phyloP scores from a whole-genome alignment of 2,329 filamentous ascomycete genomes.

The Penicillium sp. region DNA sequence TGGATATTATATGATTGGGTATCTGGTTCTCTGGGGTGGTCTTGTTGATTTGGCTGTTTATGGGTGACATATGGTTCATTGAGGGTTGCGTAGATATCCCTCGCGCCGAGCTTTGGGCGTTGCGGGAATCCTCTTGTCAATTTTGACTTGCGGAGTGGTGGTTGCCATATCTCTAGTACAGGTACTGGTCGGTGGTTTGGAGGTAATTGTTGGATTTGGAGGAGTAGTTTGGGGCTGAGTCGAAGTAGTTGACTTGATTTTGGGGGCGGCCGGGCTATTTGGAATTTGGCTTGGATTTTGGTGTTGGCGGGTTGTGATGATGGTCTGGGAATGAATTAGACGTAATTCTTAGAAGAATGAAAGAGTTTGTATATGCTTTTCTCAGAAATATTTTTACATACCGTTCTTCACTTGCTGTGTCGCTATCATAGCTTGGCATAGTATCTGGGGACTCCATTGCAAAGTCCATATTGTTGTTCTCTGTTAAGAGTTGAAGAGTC shows the following conservation, averaged over 20 bases:
- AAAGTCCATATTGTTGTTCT: not conserved
- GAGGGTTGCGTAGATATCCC: slow-evolving; percentile 32
- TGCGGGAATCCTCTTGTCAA: slow-evolving; percentile 21
- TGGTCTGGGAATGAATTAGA: slow-evolving; percentile 8
- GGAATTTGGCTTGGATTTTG: slow-evolving; percentile 30
- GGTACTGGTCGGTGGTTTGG: slow-evolving; percentile 27
- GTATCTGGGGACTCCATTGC: slow-evolving; percentile 13
- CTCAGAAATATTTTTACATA: slow-evolving; percentile 8
- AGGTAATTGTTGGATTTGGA: slow-evolving; percentile 37
- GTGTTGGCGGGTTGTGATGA: slow-evolving; percentile 5
- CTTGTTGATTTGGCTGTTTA: not conserved
- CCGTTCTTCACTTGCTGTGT: slow-evolving; percentile 24
- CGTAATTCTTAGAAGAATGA: not conserved
- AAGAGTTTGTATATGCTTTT: not conserved
- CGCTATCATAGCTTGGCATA: slow-evolving; percentile 22
- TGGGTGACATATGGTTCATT: slow-evolving; percentile 28
- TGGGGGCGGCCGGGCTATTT: slow-evolving; percentile 33
- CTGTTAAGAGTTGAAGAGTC: not conserved
- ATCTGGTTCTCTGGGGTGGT: not conserved
- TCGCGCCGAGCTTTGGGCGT: slow-evolving; percentile 25
- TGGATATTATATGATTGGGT: not conserved
- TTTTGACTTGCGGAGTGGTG: slow-evolving; percentile 29
- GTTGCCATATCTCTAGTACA: slow-evolving; percentile 35
- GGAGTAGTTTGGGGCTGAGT: slow-evolving; percentile 29
- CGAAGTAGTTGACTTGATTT: slow-evolving; percentile 30